Evolutionary conservation across 352 stramenopile species (phyloP), one percentile per base, ranked within the genome.

Genomic region (Thalassiosira exigua): DNA sequence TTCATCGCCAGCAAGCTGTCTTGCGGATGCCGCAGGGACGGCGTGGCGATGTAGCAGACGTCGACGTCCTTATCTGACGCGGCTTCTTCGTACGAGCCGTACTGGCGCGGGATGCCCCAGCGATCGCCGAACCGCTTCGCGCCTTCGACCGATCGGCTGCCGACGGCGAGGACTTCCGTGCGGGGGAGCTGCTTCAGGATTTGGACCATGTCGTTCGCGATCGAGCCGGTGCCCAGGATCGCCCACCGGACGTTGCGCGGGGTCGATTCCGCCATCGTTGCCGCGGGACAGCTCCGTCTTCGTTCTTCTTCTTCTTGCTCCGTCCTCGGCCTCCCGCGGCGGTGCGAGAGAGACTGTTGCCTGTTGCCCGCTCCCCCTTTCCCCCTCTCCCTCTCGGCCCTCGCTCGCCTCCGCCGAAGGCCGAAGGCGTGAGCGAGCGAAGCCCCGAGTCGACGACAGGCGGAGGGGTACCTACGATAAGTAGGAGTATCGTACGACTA

Each of bases 201-300:
- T 74, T 83, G 74, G 7, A 79, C 68, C 74, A 87, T 84, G 62
- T 87, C 79, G 51, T 69, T 81, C 24, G 79, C 79, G 24, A 87
- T 87, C 36, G 32, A 57, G 17, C 79, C 79, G 41, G 71, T 81
- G 56, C 79, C 79, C 2, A 84, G 42, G 29, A 87, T 84, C 50
- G 65, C 75, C 79, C 79, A 87, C 32, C 58, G 22, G 12, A 83
- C 56, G 24, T 46, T 68, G 33, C 56, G 72, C 5, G 51, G 29
- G 29, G 53, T 69, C 60, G 51, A 17, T 46, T 60, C 39, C 24
- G 22, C 44, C 62, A 72, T 72, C 1, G 4, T 68, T 2, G 44
- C 24, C 14, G 3, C n/a, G n/a, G n/a, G n/a, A n/a, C n/a, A n/a
- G n/a, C n/a, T n/a, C n/a, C n/a, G n/a, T n/a, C n/a, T n/a, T n/a